These are phyloP conservation scores for Cercospora sp. DNA, from an alignment of 2,329 filamentous ascomycete genomes.

Conservation along the genomic window DNA sequence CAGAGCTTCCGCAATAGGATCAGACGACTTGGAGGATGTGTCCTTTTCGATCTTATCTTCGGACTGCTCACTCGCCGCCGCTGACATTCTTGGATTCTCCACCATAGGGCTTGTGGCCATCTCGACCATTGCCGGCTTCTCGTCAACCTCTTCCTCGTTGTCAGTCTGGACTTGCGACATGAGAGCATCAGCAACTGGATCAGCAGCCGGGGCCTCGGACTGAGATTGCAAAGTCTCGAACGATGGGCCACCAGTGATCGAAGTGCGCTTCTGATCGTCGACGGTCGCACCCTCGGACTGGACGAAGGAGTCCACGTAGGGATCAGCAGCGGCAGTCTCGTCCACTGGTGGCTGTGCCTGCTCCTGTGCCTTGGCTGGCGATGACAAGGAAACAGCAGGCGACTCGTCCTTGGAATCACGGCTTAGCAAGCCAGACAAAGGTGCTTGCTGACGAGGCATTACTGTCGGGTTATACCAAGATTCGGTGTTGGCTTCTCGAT, in stretches of 20 bases:
- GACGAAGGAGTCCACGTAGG: slow-evolving; percentile 9
- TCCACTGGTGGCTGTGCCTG: background rate
- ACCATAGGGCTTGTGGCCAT: slow-evolving; percentile 8
- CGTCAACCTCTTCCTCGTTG: background rate
- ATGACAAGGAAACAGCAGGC: slow-evolving; percentile 1
- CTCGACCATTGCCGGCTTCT: background rate
- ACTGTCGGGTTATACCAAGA: slow-evolving; percentile 13
- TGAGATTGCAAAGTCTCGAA: slow-evolving; percentile 11
- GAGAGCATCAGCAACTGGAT: slow-evolving; percentile 11
- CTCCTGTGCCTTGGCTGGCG: background rate
- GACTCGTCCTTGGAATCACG: background rate
- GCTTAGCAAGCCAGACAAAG: background rate
- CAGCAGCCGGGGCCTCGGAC: background rate
- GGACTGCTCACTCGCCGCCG: background rate
- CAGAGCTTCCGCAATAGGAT: background rate
- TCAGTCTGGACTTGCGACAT: slow-evolving; percentile 5
- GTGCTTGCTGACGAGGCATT: slow-evolving; percentile 5
- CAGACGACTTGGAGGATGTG: background rate
- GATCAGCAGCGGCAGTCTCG: background rate
- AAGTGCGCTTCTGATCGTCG: background rate
- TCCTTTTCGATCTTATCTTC: background rate
- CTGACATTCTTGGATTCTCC: slow-evolving; percentile 7
- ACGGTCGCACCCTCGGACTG: background rate
- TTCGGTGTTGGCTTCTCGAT: slow-evolving; percentile 11
- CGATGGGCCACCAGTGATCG: background rate